Conservation (phyloP, 495 filamentous ascomycete species). For the Cercophora scortea region DNA sequence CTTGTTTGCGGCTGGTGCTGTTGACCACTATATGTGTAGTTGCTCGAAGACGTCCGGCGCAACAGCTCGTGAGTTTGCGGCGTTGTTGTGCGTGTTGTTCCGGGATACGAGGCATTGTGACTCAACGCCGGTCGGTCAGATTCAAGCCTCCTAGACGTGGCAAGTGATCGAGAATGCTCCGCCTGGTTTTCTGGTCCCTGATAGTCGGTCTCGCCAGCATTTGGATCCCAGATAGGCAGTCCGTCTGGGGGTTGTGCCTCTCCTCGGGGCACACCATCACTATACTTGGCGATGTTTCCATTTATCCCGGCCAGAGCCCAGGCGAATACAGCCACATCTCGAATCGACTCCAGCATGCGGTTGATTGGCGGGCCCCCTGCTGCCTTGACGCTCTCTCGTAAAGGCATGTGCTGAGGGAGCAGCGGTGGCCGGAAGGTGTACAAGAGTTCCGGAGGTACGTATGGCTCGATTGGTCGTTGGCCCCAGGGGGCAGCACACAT, state of each 20-base stretch:
- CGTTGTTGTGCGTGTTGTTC: background rate
- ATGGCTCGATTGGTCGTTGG: conserved; percentile 45
- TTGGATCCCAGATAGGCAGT: conserved; percentile 47
- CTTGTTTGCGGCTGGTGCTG: background rate
- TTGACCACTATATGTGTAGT: background rate
- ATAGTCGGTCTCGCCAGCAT: conserved; percentile 10
- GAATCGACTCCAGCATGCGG: conserved; percentile 71
- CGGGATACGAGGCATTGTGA: background rate
- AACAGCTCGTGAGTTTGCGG: background rate
- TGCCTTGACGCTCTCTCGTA: conserved; percentile 34
- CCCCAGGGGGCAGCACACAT: conserved; percentile 77
- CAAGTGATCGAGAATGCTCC: background rate
- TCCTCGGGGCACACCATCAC: conserved; percentile 52
- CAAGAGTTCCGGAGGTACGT: conserved; percentile 32
- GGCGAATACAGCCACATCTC: conserved; percentile 76
- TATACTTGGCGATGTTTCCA: conserved; percentile 58
- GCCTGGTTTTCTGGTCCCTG: conserved; percentile 11
- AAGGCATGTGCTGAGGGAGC: conserved; percentile 35
- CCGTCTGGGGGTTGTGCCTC: conserved; percentile 51
- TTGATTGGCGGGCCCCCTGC: conserved; percentile 46
- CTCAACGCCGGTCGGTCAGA: background rate
- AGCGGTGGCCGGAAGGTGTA: conserved; percentile 36
- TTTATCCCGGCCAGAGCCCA: conserved; percentile 81
- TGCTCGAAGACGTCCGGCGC: background rate
- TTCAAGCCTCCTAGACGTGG: background rate